A percentile compares a stretch with the other conserved stretches of the same genome.
Evolutionary conservation across 495 filamentous ascomycete genomes (phyloP).

Genomic region (Lindgomyces ingoldianus): DNA sequence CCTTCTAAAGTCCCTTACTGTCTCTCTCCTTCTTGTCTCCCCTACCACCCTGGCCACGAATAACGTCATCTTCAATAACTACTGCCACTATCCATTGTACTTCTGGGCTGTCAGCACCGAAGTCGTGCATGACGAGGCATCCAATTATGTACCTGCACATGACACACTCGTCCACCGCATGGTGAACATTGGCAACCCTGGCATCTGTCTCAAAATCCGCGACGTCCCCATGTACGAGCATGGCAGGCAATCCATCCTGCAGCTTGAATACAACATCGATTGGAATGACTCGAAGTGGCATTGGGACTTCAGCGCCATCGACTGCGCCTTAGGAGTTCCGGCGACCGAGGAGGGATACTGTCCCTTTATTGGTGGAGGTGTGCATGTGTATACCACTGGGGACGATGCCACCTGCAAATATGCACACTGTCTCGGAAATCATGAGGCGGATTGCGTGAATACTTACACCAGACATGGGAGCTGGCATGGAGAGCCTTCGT

Average conservation of each 20-base stretch:
- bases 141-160: constrained; percentile 1
- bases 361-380: constrained; percentile 19
- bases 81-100: constrained; percentile 15
- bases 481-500: constrained; percentile 14
- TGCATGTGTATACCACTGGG: constrained; percentile 1
- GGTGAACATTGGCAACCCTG: neutral
- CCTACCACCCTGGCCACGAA: neutral
- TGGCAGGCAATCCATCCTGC: neutral
- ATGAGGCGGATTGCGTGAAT: neutral
- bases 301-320: constrained; percentile 19
- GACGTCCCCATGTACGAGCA: constrained; percentile 8
- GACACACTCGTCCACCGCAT: constrained; percentile 8
- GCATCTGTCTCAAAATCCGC: constrained; percentile 22
- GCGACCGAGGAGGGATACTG: constrained; percentile 5
- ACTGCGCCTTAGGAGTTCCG: neutral
- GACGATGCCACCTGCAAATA: neutral
- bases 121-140: neutral
- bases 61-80: constrained; percentile 12
- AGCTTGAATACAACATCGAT: constrained; percentile 15
- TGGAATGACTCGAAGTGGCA: neutral
- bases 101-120: constrained; percentile 13
- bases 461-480: constrained; percentile 7
- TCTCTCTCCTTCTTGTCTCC: neutral
- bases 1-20: too few species aligned
- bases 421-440: neutral